Percentiles rank a stretch among this genome's conserved stretches.
These are phyloP conservation scores for Quercus aquifolioides DNA, from an alignment of 306 rosid genomes.

Conservation along the genomic window DNA sequence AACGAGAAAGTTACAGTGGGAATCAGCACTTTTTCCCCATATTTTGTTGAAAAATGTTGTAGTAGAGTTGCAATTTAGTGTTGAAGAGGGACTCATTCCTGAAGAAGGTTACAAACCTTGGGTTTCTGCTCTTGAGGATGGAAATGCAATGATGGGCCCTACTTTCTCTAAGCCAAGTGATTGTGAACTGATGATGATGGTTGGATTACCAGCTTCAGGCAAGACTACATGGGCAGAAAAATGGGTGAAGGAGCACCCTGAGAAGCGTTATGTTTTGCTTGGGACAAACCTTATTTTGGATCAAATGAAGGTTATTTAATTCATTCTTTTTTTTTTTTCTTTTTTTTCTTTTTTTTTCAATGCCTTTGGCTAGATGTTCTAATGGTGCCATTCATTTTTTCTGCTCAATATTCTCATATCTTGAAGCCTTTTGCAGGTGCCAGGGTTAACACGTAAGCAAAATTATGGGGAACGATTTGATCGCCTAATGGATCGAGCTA, in stretches of 20 bases:
- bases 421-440: slow-evolving; percentile 35
- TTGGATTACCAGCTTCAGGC: slow-evolving; percentile 59
- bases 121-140: slow-evolving; percentile 43
- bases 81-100: slow-evolving; percentile 55
- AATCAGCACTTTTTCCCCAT: slow-evolving; percentile 51
- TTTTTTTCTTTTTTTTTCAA: neutral
- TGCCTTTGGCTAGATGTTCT: neutral
- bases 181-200: slow-evolving; percentile 64
- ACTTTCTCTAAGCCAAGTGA: slow-evolving; percentile 20
- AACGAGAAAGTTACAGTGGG: slow-evolving; percentile 20
- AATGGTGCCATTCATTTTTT: neutral
- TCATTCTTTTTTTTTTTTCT: neutral
- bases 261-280: slow-evolving; percentile 55
- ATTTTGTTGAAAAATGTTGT: slow-evolving; percentile 53
- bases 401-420: neutral
- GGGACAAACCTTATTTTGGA: slow-evolving; percentile 52
- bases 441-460: slow-evolving; percentile 38
- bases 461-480: slow-evolving; percentile 58
- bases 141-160: slow-evolving; percentile 42
- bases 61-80: slow-evolving; percentile 52
- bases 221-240: slow-evolving; percentile 70
- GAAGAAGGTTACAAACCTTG: slow-evolving; percentile 48
- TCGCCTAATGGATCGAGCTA: slow-evolving; percentile 44
- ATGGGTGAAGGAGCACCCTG: slow-evolving; percentile 48
- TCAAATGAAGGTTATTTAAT: slow-evolving; percentile 51